Percentiles rank a stretch among this genome's conserved stretches.
These are phyloP conservation scores for Pseudogymnoascus sp. DNA, from an alignment of 2,329 filamentous ascomycete species.

Conservation along the genomic window DNA sequence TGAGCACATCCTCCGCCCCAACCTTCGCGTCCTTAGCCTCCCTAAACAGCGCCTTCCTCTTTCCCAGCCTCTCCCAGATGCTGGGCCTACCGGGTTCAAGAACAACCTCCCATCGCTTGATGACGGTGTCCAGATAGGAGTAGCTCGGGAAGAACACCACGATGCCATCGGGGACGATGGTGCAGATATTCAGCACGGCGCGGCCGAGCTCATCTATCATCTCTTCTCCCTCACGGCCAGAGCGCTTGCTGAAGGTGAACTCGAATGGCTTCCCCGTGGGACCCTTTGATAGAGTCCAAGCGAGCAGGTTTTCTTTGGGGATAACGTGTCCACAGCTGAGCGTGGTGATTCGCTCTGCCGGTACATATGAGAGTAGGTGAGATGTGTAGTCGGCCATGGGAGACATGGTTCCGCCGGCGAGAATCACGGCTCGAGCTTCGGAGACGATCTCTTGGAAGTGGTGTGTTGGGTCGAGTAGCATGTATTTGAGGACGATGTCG, in stretches of 20 bases:
- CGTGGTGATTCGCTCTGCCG: conserved; percentile 58
- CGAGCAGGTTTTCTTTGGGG: conserved; percentile 70
- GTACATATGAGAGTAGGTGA: conserved; percentile 74
- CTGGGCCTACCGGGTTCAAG: conserved; percentile 24
- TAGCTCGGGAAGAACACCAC: conserved; percentile 97
- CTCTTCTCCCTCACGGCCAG: conserved; percentile 40
- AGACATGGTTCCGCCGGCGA: conserved; percentile 96
- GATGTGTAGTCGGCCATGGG: conserved; percentile 85
- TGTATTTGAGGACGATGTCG: conserved; percentile 66
- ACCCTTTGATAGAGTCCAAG: conserved; percentile 57
- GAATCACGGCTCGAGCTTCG: conserved; percentile 75
- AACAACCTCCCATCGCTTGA: conserved; percentile 50
- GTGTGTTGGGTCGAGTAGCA: conserved; percentile 83
- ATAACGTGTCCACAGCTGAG: conserved; percentile 95
- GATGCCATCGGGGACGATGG: conserved; percentile 75
- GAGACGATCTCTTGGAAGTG: conserved; percentile 85
- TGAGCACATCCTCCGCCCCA: conserved; percentile 67
- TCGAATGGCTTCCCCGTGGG: conserved; percentile 56
- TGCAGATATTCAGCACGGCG: conserved; percentile 64
- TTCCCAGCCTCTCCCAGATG: conserved; percentile 52
- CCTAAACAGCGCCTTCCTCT: conserved; percentile 56
- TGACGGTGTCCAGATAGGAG: conserved; percentile 73
- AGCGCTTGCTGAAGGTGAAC: conserved; percentile 77
- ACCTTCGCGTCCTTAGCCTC: conserved; percentile 46
- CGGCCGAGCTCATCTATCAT: conserved; percentile 71